Evolutionary conservation across 2,329 filamentous ascomycete species (phyloP).

Genomic region (Talaromyces pinophilus): DNA sequence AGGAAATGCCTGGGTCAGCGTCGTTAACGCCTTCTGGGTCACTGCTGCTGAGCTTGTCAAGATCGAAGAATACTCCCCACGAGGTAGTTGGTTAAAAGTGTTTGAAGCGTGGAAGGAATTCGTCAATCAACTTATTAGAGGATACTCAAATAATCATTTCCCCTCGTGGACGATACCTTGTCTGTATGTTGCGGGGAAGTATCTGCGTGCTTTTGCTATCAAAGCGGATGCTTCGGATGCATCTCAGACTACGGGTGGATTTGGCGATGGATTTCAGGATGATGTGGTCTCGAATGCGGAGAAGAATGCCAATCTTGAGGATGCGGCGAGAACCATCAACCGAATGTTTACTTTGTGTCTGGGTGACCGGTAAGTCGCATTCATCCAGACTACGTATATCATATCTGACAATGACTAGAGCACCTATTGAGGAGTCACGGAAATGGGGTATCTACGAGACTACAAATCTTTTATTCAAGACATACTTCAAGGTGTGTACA

Average conservation of each 20-base stretch:
- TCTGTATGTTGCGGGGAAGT: constrained; percentile 83
- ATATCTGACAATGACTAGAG: constrained; percentile 51
- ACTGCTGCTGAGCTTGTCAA: constrained; percentile 72
- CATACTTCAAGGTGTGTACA: constrained; percentile 74
- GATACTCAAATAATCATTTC: constrained; percentile 74
- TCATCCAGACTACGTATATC: not conserved
- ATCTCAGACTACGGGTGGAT: constrained; percentile 50
- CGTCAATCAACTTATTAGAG: constrained; percentile 72
- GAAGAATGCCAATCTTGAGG: constrained; percentile 82
- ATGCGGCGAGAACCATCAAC: constrained; percentile 87
- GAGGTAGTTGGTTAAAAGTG: constrained; percentile 73
- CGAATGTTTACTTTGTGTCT: constrained; percentile 88
- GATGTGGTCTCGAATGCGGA: constrained; percentile 76
- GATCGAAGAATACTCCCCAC: constrained; percentile 55
- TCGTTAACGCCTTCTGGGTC: constrained; percentile 83
- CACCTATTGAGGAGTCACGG: constrained; percentile 80
- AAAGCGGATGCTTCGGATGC: constrained; percentile 73
- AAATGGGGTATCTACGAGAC: constrained; percentile 99
- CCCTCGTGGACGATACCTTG: constrained; percentile 91
- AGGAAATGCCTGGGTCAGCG: constrained; percentile 78
- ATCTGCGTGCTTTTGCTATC: constrained; percentile 84
- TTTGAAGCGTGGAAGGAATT: constrained; percentile 90
- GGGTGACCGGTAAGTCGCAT: constrained; percentile 70
- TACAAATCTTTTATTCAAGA: constrained; percentile 95
- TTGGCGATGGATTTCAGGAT: constrained; percentile 65